Percentiles rank a stretch among this genome's conserved stretches.
Conservation (phyloP, 164 flowering plant genomes). For the Brasenia schreberi region DNA sequence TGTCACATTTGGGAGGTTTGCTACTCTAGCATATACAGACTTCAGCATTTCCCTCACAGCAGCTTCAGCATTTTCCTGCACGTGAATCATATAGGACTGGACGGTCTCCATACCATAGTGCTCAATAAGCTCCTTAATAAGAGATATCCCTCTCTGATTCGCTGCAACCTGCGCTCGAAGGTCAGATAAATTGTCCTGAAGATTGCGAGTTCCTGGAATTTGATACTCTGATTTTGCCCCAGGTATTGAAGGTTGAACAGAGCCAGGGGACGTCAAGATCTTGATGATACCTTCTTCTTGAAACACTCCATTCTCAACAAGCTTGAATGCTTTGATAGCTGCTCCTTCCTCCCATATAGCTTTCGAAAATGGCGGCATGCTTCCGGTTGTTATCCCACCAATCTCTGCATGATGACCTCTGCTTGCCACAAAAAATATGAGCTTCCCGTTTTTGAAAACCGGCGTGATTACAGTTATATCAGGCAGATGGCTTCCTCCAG, state of each 20-base stretch:
- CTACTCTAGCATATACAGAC: slow-evolving; percentile 48
- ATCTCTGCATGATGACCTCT: slow-evolving; percentile 99
- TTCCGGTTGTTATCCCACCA: slow-evolving; percentile 99
- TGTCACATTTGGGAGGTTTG: slow-evolving; percentile 13
- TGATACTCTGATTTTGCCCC: slow-evolving; percentile 6
- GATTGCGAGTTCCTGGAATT: slow-evolving; percentile 82
- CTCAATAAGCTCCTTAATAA: slow-evolving; percentile 87
- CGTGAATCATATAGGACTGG: slow-evolving; percentile 91
- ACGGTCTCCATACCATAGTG: slow-evolving; percentile 79
- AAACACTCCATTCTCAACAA: slow-evolving; percentile 78
- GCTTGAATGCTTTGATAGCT: slow-evolving; percentile 95
- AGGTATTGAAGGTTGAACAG: slow-evolving; percentile 14
- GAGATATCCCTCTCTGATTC: slow-evolving; percentile 89
- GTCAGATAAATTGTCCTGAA: slow-evolving; percentile 93
- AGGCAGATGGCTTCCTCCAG: slow-evolving; percentile 98
- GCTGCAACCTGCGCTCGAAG: slow-evolving; percentile 98
- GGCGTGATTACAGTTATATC: slow-evolving; percentile 97
- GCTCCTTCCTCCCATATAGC: slow-evolving; percentile 97
- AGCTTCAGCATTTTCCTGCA: slow-evolving; percentile 83
- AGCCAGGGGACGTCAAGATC: slow-evolving; percentile 51
- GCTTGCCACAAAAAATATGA: slow-evolving; percentile 93
- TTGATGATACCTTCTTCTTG: slow-evolving; percentile 88
- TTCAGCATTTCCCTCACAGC: slow-evolving; percentile 98
- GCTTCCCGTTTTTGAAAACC: slow-evolving; percentile 60
- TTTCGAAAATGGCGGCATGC: slow-evolving; percentile 99